Percentiles rank a stretch among this genome's conserved stretches.
These are phyloP conservation scores for Anthracocystis walkeri DNA, from an alignment of 1,284 basidiomycete species.

Conservation along the genomic window DNA sequence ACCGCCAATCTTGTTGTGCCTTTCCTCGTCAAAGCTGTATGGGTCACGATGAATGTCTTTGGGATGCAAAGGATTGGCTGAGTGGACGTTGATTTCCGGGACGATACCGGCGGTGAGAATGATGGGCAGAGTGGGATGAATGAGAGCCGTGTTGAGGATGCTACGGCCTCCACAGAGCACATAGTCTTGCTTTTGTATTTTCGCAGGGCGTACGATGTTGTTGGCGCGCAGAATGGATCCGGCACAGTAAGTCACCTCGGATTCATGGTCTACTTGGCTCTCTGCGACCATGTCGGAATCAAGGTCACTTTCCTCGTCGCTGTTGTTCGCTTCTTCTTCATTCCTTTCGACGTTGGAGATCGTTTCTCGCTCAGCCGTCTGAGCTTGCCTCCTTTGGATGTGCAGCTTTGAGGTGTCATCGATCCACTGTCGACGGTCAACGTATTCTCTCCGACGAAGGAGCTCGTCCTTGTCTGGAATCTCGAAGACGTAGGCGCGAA, in stretches of 20 bases:
- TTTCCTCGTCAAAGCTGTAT: neutral
- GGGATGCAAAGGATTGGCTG: conserved; percentile 11
- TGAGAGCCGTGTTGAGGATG: conserved; percentile 42
- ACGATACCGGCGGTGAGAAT: conserved; percentile 37
- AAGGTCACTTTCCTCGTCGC: conserved; percentile 4
- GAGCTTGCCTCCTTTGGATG: neutral
- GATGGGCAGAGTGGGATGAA: conserved; percentile 35
- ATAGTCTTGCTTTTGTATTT: conserved; percentile 12
- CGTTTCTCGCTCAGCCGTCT: neutral
- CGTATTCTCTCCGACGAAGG: conserved; percentile 17
- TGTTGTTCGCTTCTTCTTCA: neutral
- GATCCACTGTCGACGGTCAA: conserved; percentile 20
- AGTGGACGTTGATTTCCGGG: conserved; percentile 20
- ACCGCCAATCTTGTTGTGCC: conserved; percentile 5
- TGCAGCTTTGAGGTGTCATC: conserved; percentile 18
- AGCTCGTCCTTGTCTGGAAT: conserved; percentile 27
- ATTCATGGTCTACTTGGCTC: conserved; percentile 16
- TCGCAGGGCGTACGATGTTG: conserved; percentile 30
- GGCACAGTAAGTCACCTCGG: conserved; percentile 24
- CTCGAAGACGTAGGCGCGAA: conserved; percentile 39
- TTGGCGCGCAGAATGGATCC: conserved; percentile 18
- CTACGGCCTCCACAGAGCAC: conserved; percentile 35
- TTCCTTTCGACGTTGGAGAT: neutral
- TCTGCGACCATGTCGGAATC: conserved; percentile 13
- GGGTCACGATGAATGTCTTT: neutral